Percentiles rank a stretch among this genome's conserved stretches.
Conservation (phyloP, 2,329 filamentous ascomycete genomes). For the Coleophoma crateriformis region DNA sequence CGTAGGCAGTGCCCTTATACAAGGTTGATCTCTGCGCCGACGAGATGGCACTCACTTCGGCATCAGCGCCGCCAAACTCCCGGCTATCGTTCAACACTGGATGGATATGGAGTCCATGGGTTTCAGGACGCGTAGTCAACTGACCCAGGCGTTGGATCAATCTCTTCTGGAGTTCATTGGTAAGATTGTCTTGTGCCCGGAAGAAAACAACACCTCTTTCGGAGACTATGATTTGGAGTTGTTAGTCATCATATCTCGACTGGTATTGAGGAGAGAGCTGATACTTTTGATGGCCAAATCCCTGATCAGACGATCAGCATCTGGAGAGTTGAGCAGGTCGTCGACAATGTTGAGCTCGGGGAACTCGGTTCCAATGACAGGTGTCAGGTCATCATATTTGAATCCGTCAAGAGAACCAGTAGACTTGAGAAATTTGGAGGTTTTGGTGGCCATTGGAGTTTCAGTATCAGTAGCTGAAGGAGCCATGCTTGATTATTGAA, state of each 20-base stretch:
- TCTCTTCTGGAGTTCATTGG: conserved; percentile 59
- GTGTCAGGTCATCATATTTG: conserved; percentile 33
- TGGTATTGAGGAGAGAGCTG: conserved; percentile 5
- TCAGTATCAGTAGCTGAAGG: conserved; percentile 14
- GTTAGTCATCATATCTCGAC: too few species aligned
- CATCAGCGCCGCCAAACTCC: conserved; percentile 40
- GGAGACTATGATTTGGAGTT: conserved; percentile 45
- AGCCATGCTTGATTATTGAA: conserved; percentile 6
- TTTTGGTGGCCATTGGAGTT: conserved; percentile 1
- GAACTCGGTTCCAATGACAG: conserved; percentile 42
- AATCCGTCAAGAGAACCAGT: conserved; percentile 21
- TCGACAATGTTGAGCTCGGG: conserved; percentile 34
- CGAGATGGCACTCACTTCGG: conserved; percentile 59
- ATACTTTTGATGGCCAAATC: conserved; percentile 41
- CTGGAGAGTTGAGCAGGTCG: conserved; percentile 35
- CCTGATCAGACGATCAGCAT: conserved; percentile 40
- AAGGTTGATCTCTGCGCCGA: conserved; percentile 47
- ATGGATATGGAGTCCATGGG: conserved; percentile 55
- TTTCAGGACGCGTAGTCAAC: conserved; percentile 47
- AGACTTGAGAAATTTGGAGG: conserved; percentile 6
- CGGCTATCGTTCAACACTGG: conserved; percentile 48
- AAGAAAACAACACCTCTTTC: conserved; percentile 64
- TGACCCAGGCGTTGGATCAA: conserved; percentile 55
- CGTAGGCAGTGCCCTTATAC: conserved; percentile 25
- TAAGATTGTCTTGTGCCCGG: conserved; percentile 54